Conservation (phyloP, 129 eudicot genomes). For the Tanacetum coccineum region DNA sequence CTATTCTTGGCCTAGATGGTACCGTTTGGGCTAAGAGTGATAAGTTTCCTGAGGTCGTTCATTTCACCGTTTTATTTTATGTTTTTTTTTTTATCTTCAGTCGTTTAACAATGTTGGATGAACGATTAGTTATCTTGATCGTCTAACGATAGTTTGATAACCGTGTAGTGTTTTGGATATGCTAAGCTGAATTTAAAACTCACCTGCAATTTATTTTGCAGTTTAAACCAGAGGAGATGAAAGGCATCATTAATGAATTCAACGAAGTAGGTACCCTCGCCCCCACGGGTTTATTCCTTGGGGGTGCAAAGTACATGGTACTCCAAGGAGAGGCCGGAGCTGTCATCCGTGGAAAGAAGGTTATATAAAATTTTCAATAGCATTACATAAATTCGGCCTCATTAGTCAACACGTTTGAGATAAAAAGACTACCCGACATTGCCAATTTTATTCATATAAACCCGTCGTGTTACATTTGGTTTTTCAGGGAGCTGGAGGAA, state of each 20-base stretch:
- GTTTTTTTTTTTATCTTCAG: not conserved
- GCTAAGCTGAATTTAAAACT: not conserved
- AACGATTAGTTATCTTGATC: slow-evolving; percentile 1
- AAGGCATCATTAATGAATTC: slow-evolving; percentile 47
- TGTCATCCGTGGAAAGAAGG: slow-evolving; percentile 71
- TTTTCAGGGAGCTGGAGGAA: slow-evolving; percentile 73
- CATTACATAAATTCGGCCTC: not conserved
- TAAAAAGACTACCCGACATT: not conserved
- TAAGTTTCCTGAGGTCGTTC: slow-evolving; percentile 55
- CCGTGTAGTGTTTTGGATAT: not conserved
- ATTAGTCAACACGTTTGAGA: too few species aligned
- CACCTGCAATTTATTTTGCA: slow-evolving; percentile 2
- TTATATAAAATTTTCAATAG: not conserved
- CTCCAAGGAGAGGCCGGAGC: slow-evolving; percentile 60
- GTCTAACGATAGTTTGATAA: not conserved
- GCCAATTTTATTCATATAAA: not conserved
- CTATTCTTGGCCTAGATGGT: slow-evolving; percentile 58
- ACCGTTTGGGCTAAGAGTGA: slow-evolving; percentile 65
- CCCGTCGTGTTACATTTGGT: not conserved
- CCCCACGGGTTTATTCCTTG: slow-evolving; percentile 55
- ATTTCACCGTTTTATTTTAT: not conserved
- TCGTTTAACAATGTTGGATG: not conserved
- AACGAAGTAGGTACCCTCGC: slow-evolving; percentile 64
- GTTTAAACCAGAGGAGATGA: slow-evolving; percentile 54
- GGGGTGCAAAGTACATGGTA: slow-evolving; percentile 59